These are phyloP conservation scores for Neurospora sp. DNA, from an alignment of 495 filamentous ascomycete species.

Conservation along the genomic window DNA sequence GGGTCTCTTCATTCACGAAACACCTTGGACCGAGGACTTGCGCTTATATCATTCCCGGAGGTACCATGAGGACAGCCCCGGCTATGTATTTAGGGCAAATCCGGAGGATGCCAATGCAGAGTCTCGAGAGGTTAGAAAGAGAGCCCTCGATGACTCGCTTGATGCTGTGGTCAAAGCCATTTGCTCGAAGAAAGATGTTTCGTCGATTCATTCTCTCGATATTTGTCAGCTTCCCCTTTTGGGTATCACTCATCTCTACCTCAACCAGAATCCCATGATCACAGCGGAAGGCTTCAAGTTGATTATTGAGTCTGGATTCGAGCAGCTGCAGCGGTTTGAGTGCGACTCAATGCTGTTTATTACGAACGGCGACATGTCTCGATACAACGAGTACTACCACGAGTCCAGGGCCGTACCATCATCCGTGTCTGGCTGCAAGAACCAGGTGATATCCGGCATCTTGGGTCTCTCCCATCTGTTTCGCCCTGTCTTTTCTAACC, in stretches of 20 bases:
- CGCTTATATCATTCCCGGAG: not conserved
- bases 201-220: not conserved
- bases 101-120: not conserved
- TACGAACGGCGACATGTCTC: not conserved
- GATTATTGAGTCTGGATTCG: conserved; percentile 18
- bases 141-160: not conserved
- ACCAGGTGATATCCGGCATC: conserved; percentile 19
- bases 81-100: not conserved
- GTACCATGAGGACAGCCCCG: not conserved
- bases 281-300: conserved; percentile 18
- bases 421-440: not conserved
- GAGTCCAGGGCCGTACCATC: not conserved
- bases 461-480: conserved; percentile 30
- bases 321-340: conserved; percentile 34
- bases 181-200: not conserved
- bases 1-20: not conserved
- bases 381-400: not conserved
- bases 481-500: conserved; percentile 32
- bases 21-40: not conserved
- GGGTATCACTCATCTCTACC: conserved; percentile 34
- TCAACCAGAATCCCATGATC: conserved; percentile 29
- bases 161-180: not conserved
- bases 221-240: conserved; percentile 3
- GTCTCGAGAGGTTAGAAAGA: not conserved
- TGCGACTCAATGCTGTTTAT: conserved; percentile 22